Evolutionary conservation across 495 filamentous ascomycete genomes (phyloP).

Genomic region (Zalerion maritima): DNA sequence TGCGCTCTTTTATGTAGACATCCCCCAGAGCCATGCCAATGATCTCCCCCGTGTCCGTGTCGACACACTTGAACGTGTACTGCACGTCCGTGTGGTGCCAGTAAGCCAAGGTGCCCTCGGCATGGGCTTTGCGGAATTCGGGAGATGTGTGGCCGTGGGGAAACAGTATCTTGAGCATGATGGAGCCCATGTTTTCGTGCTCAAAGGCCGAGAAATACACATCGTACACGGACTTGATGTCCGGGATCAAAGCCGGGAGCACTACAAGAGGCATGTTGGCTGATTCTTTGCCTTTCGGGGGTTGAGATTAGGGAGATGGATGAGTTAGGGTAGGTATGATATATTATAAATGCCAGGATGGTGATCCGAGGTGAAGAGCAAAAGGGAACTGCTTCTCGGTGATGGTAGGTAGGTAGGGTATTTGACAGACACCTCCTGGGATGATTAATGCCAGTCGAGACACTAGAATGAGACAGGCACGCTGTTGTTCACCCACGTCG

Average conservation of each 20-base stretch:
- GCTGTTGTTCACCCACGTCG: no score
- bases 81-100: slow-evolving; percentile 16
- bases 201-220: slow-evolving; percentile 23
- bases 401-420: no score
- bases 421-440: no score
- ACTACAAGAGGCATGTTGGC: slow-evolving; percentile 16
- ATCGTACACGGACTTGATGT: slow-evolving; percentile 21
- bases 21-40: slow-evolving; percentile 19
- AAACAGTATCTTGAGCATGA: slow-evolving; percentile 21
- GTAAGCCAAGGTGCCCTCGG: slow-evolving; percentile 15
- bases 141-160: slow-evolving; percentile 10
- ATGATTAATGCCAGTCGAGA: no score
- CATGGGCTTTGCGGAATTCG: slow-evolving; percentile 17
- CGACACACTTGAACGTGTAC: slow-evolving; percentile 23
- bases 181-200: slow-evolving; percentile 12
- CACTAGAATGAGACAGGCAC: no score
- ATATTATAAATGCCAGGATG: no score
- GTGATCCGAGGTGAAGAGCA: no score
- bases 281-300: neutral
- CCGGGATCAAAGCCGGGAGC: slow-evolving; percentile 21
- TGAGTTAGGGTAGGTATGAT: no score
- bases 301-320: no score
- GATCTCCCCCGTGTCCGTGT: slow-evolving; percentile 18
- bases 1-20: slow-evolving; percentile 9
- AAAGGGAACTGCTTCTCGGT: no score